Conservation (phyloP, 2,329 filamentous ascomycete species). For the Sporothrix brasiliensis region DNA sequence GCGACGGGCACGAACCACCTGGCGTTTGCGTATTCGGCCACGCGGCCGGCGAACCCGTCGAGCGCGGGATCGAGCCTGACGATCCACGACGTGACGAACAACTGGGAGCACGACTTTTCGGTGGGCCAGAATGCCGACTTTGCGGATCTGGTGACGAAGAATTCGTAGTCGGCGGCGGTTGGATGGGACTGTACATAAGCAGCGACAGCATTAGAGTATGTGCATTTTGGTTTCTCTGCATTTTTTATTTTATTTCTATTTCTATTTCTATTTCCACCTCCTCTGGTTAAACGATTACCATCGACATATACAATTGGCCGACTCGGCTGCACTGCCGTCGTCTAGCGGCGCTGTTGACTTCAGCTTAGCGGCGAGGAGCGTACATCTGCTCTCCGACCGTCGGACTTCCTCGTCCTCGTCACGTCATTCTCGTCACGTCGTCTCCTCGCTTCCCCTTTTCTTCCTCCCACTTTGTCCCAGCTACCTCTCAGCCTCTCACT, state of each 20-base stretch:
- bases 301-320: background rate
- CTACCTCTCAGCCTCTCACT: background rate
- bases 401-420: background rate
- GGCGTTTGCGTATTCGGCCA: slow-evolving; percentile 40
- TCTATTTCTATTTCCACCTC: background rate
- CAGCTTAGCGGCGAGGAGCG: background rate
- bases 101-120: slow-evolving; percentile 40
- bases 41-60: slow-evolving; percentile 35
- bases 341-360: slow-evolving; percentile 18
- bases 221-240: background rate
- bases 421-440: background rate
- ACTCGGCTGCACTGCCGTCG: slow-evolving; percentile 26
- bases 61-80: slow-evolving; percentile 36
- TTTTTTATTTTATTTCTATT: background rate
- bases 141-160: slow-evolving; percentile 29
- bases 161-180: background rate
- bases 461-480: background rate
- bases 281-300: background rate
- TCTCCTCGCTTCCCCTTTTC: background rate
- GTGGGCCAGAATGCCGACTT: slow-evolving; percentile 38
- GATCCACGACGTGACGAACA: slow-evolving; percentile 40
- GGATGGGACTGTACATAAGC: background rate
- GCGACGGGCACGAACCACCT: slow-evolving; percentile 40
- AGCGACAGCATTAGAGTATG: slow-evolving; percentile 17
- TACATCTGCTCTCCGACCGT: background rate